Base-by-base conservation (phyloP, 495 filamentous ascomycete species). In the Neurospora intermedia region DNA sequence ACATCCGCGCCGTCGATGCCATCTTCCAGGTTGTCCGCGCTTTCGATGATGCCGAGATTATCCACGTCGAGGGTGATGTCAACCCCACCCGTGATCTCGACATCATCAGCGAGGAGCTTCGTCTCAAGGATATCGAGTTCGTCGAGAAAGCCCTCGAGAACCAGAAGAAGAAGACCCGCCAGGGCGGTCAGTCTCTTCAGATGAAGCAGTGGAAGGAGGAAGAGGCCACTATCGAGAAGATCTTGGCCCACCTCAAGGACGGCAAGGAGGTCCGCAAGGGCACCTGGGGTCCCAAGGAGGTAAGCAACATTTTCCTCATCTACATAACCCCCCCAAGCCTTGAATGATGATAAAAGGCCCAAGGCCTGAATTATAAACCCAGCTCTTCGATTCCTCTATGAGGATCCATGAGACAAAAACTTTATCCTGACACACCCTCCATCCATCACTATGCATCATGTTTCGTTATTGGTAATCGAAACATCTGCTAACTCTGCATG, bases 21-120 rank as follows among this genome's bases (percentile, higher is more conserved):
- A 97, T 99, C 84, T 99, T 98, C 88, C 94, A 98, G 85, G 96
- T 99, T 54, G 96, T 99, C 45, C 91, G 96, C 76, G 97, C 92
- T 85, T 99, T 99, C 84, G 96, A 99, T 80, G 96, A 99, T 86
- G 96, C 95, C 48, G 96, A 99, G 83, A 98, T 99, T 81, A 98
- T 97, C 81, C 96, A 99, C 87, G 93, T 99, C 77, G 96, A 99
- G 87, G 96, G 96, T 78, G 96, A 98, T 80, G 96, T 98, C 75
- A 91, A 99, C 82, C 96, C 96, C 42, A 87, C 91, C 72, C 91
- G 96, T 78, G 96, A 99, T 86, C 82, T 99, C 76, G 90, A 90
- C 75, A 99, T 99, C 83, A 98, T 99, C 86, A 93, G 89, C 83
- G 94, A 98, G 78, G 96, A 99, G 85, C 85, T 99, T 78, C 89